phyloP scores from a whole-genome alignment of 2,329 filamentous ascomycete genomes.

The Eutypella sp. region DNA sequence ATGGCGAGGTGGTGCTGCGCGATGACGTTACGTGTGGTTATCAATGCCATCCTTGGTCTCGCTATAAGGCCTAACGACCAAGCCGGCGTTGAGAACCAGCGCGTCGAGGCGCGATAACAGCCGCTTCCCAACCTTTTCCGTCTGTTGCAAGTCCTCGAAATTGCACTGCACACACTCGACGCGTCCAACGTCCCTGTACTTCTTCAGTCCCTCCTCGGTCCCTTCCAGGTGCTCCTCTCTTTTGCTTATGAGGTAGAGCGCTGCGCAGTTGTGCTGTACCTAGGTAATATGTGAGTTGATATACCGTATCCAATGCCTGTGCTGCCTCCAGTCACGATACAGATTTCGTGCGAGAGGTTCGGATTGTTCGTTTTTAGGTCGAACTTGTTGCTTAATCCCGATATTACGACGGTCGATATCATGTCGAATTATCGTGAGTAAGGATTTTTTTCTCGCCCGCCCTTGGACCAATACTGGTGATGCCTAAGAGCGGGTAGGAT shows the following conservation, averaged over 20 bases:
- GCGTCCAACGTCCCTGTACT: slow-evolving; percentile 38
- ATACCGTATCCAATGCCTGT: slow-evolving; percentile 49
- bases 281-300: slow-evolving; percentile 45
- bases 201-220: slow-evolving; percentile 35
- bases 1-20: slow-evolving; percentile 42
- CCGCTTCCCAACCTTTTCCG: slow-evolving; percentile 37
- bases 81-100: slow-evolving; percentile 43
- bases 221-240: slow-evolving; percentile 43
- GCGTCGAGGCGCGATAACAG: slow-evolving; percentile 39
- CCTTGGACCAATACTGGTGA: too few species aligned
- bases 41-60: slow-evolving; percentile 44
- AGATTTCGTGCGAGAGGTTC: slow-evolving; percentile 28
- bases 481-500: too few species aligned
- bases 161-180: slow-evolving; percentile 42
- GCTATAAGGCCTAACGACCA: slow-evolving; percentile 44
- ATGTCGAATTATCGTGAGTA: not conserved
- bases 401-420: slow-evolving; percentile 5
- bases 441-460: not conserved
- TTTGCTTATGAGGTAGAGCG: slow-evolving; percentile 43
- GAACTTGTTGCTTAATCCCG: slow-evolving; percentile 14
- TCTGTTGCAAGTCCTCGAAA: slow-evolving; percentile 39
- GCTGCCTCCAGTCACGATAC: slow-evolving; percentile 42
- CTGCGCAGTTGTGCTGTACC: slow-evolving; percentile 41
- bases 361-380: slow-evolving; percentile 19
- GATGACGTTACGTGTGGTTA: slow-evolving; percentile 24